Conservation (phyloP, 306 rosid species). For the Acacia acuminata region DNA sequence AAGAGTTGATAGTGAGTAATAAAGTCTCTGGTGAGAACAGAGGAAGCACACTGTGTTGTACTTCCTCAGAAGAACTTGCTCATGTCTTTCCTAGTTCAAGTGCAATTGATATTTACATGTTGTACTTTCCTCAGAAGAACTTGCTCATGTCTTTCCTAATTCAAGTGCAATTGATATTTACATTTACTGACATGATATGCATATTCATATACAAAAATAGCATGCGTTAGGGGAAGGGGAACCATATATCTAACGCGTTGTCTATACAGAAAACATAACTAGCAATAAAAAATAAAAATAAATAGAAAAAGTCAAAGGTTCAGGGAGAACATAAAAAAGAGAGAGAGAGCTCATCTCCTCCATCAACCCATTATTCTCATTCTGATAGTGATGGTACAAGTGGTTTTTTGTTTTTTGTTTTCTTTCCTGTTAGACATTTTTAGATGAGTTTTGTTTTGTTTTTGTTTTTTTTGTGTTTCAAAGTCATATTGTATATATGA, state of each 20-base stretch:
- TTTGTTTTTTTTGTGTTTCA: too few relatives aligned
- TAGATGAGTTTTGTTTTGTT: too few relatives aligned
- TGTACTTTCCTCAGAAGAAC: constrained; percentile 43
- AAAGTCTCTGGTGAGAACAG: constrained; percentile 4
- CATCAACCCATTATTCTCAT: neutral
- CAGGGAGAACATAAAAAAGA: neutral
- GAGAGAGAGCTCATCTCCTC: neutral
- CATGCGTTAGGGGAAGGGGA: neutral
- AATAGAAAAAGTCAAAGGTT: neutral
- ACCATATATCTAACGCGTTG: too few relatives aligned
- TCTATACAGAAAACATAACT: neutral
- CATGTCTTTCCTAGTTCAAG: constrained; percentile 61
- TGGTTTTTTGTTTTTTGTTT: too few relatives aligned
- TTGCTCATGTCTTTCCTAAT: constrained; percentile 59
- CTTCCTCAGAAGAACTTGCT: constrained; percentile 42
- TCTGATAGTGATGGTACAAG: too few relatives aligned
- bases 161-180: constrained; percentile 19
- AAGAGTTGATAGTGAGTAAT: too few relatives aligned
- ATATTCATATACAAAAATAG: neutral
- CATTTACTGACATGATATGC: constrained; percentile 9
- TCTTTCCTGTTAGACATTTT: too few relatives aligned
- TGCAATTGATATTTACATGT: neutral
- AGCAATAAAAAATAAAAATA: too few relatives aligned
- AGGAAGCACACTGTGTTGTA: constrained; percentile 44
- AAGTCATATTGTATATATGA: too few relatives aligned